Evolutionary conservation across 768 basidiomycete genomes (phyloP), one percentile per base, ranked within the genome.

Genomic region (Naganishia randhawae): DNA sequence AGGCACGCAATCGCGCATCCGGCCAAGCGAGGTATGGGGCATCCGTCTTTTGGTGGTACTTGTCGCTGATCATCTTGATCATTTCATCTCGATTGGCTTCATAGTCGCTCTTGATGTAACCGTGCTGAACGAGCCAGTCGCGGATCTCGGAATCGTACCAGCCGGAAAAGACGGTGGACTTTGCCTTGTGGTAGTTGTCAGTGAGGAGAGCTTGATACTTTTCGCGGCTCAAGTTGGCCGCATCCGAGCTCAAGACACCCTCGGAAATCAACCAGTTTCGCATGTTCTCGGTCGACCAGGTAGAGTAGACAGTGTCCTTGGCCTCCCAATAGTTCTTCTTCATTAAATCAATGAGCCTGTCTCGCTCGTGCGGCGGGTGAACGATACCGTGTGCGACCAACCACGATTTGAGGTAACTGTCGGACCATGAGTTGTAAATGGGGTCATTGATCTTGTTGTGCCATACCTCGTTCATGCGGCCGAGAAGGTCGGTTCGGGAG

Each of bases 1-100:
- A 96, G 1, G 89, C 92, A 52, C 93, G 88, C 31, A 98, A 86
- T 35, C 94, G 85, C 3, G 93, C 90, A 75, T 97, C 94, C 14
- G 91, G 90, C 95, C 95, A 98, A 11, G 85, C 84, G 57, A 94
- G 82, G 80, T 95, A 96, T 2, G 77, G 77, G n/a, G 86, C 81
- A 2, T 87, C 83, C 1, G 84, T 83, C 55, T 78, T 76, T 62
- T 87, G 85, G 65, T 82, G 83, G 74, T 86, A 87, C 76, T 86
- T 90, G 71, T n/a, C 37, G 32, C 29, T 27, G 53, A 75, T 51
- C 51, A 55, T 54, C 25, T 73, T 71, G 69, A 75, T 63, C 63
- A 71, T 65, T 72, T 94, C 86, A 69, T 92, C 89, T 39, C 90
- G 85, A 70, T 85, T 88, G 75, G 84, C 83, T 77, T 87, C 82